Evolutionary conservation across 2,329 filamentous ascomycete genomes (phyloP).

Genomic region (Ophiosphaerella narmari): DNA sequence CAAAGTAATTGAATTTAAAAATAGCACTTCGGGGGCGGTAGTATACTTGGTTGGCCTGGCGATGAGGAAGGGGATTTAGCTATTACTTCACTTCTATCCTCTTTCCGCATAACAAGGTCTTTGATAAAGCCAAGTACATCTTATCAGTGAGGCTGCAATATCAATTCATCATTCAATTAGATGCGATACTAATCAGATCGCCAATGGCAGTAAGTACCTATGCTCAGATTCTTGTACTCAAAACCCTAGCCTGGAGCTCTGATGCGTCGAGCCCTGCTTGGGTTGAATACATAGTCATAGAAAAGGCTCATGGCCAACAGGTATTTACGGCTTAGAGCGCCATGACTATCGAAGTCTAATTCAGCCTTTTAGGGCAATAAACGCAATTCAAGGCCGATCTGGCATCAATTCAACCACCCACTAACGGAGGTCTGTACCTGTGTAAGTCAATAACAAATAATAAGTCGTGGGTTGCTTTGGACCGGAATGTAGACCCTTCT

Average conservation of each 20-base stretch:
- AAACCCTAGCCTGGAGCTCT: slow-evolving; percentile 32
- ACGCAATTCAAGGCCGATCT: slow-evolving; percentile 28
- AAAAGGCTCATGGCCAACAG: slow-evolving; percentile 32
- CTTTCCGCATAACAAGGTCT: too few relatives aligned
- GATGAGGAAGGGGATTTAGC: too few relatives aligned
- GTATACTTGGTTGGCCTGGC: too few relatives aligned
- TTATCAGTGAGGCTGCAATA: slow-evolving; percentile 19
- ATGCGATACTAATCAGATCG: slow-evolving; percentile 3
- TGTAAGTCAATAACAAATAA: slow-evolving; percentile 9
- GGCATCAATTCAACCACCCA: slow-evolving; percentile 27
- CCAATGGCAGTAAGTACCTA: slow-evolving; percentile 12
- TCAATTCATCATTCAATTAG: not conserved
- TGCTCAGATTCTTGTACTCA: slow-evolving; percentile 29
- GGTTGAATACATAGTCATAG: slow-evolving; percentile 45
- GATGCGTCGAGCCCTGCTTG: slow-evolving; percentile 36
- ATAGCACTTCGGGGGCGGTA: too few relatives aligned
- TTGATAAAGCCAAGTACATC: too few relatives aligned
- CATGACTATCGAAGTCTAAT: slow-evolving; percentile 27
- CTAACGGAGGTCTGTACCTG: slow-evolving; percentile 42
- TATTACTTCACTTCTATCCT: too few relatives aligned
- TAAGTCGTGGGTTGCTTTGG: slow-evolving; percentile 10
- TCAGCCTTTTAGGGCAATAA: slow-evolving; percentile 32
- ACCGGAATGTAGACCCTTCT: slow-evolving; percentile 7
- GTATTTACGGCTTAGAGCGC: slow-evolving; percentile 35
- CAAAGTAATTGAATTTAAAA: too few relatives aligned